Conservation (phyloP, 306 rosid genomes). For the Citrullus mucosospermus region DNA sequence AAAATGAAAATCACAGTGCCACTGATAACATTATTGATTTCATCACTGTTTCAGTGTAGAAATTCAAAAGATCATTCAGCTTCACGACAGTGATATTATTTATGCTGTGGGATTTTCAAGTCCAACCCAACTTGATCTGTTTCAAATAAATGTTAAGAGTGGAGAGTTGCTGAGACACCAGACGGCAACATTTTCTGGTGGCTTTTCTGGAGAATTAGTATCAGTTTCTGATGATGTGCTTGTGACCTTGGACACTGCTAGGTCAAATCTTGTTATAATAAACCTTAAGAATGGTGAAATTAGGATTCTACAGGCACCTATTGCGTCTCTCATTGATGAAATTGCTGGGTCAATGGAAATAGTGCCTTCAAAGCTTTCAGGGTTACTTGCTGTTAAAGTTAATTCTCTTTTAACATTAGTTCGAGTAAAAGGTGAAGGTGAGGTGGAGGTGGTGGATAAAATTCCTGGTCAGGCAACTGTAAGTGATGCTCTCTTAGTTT, state of each 20-base stretch:
- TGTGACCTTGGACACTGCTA: conserved; percentile 51
- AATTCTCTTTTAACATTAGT: conserved; percentile 30
- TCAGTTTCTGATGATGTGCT: conserved; percentile 49
- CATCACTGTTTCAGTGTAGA: conserved; percentile 51
- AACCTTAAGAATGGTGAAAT: conserved; percentile 48
- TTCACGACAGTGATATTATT: conserved; percentile 35
- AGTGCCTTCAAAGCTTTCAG: conserved; percentile 59
- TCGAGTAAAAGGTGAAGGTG: conserved; percentile 52
- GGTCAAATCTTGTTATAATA: conserved; percentile 53
- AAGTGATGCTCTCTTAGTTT: conserved; percentile 61
- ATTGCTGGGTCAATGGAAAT: conserved; percentile 38
- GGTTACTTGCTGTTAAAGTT: conserved; percentile 50
- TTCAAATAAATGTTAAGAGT: conserved; percentile 46
- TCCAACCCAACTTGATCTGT: conserved; percentile 45
- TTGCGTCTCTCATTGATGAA: conserved; percentile 43
- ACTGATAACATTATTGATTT: conserved; percentile 23
- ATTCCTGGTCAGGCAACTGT: conserved; percentile 38
- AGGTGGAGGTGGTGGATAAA: conserved; percentile 55
- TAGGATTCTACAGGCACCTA: conserved; percentile 31
- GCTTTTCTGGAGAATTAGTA: conserved; percentile 55
- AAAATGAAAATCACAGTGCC: background rate
- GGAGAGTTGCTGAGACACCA: conserved; percentile 66
- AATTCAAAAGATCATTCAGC: conserved; percentile 58
- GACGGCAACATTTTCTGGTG: conserved; percentile 36
- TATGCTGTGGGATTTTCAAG: conserved; percentile 56